Percentiles rank a stretch among this genome's conserved stretches.
phyloP scores from a whole-genome alignment of 768 basidiomycete genomes.

The Russula foetens region DNA sequence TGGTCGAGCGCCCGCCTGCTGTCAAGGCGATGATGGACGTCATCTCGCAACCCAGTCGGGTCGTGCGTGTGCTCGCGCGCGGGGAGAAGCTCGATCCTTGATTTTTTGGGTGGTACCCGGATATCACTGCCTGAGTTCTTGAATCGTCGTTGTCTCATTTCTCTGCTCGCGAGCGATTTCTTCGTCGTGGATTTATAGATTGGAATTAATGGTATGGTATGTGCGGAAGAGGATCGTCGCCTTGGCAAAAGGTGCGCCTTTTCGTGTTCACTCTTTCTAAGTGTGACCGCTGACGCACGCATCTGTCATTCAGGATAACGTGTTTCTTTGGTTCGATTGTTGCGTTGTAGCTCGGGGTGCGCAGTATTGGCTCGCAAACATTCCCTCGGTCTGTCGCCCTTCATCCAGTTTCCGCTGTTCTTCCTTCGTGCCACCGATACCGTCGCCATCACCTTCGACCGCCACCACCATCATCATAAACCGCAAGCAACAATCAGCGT shows the following conservation, averaged over 20 bases:
- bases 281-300: too few species aligned
- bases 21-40: conserved; percentile 80
- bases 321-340: too few species aligned
- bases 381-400: too few species aligned
- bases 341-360: too few species aligned
- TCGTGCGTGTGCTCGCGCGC: conserved; percentile 71
- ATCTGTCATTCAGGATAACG: too few species aligned
- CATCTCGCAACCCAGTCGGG: conserved; percentile 62
- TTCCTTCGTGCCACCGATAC: too few species aligned
- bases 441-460: too few species aligned
- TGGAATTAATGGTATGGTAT: not conserved
- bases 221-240: not conserved
- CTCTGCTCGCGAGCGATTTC: not conserved
- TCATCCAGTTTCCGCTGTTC: too few species aligned
- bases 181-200: not conserved
- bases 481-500: too few species aligned
- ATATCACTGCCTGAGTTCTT: not conserved
- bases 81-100: conserved; percentile 73
- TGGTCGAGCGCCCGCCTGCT: conserved; percentile 72
- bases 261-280: not conserved
- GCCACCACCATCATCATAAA: too few species aligned
- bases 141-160: not conserved
- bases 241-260: not conserved
- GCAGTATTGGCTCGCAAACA: not conserved
- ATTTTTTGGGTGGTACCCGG: not conserved